Base-by-base conservation (phyloP, 306 rosid species). In the Malus asiatica region DNA sequence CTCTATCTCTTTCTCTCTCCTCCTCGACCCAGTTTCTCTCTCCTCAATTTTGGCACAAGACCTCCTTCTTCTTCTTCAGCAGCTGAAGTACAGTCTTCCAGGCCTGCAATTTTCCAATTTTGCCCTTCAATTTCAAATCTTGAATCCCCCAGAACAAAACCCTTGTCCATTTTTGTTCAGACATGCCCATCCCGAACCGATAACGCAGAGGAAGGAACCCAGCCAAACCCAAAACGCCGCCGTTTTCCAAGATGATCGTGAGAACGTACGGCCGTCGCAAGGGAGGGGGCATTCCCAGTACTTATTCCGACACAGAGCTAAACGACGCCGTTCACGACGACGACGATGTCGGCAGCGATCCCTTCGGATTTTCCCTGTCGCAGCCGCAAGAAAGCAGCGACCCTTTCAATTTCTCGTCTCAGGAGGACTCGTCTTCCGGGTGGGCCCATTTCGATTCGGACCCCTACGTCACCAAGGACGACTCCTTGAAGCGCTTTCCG, bases 221-320 rank as follows among this genome's bases (percentile, higher is more conserved):
- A 15, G 8, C 25, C n/a, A 4, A 8, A 15, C 32, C 25, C 64
- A 6, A 33, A 58, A 33, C 79, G 72, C 40, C 29, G 48, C 57
- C 73, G 71, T 45, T 19, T 35, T 3, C 80, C 19, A 88, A 82
- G 58, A 92, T 95, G 99, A 92, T 92, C 64, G 97, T 92, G 66
- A 85, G 99, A 46, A 95, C 96, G 1, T 95, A 95, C 92, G 93
- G 96, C 53, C 99, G 99, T 51, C 96, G 99, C 74, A 92, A 76
- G 63, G 77, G 92, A 66, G 72, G 92, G 59, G 72, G 91, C 48
- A 79, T 86, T 53, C 57, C 96, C 20, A 83, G 91, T 55, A 75
- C 96, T 12, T 92, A 76, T 69, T 90, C 98, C 11, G 91, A 81
- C 52, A 32, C 88, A 19, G 35, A 84, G 33, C 68, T 86, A 62